These are phyloP conservation scores for Calonectria pseudoreteaudii DNA, from an alignment of 2,329 filamentous ascomycete species.

Conservation along the genomic window DNA sequence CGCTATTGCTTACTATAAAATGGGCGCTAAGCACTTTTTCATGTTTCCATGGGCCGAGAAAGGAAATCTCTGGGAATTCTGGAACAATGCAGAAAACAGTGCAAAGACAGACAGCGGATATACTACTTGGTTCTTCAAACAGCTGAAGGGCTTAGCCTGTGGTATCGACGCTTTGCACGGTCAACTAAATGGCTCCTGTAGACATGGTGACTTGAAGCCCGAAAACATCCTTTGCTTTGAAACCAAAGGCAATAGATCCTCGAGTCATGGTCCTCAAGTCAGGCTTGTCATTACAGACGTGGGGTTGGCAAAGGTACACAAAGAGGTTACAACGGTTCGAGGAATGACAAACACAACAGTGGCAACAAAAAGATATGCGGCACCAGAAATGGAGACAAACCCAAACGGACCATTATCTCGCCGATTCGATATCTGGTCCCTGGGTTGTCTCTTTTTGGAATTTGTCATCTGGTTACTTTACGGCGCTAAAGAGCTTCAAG, in stretches of 20 bases:
- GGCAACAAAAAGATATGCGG: constrained; percentile 2
- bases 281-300: constrained; percentile 22
- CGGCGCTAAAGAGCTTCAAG: background rate
- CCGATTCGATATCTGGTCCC: constrained; percentile 43
- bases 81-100: background rate
- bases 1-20: constrained; percentile 21
- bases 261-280: background rate
- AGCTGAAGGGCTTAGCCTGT: constrained; percentile 9
- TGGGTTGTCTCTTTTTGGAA: constrained; percentile 45
- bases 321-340: background rate
- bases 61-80: constrained; percentile 35
- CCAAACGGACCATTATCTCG: constrained; percentile 23
- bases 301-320: constrained; percentile 2
- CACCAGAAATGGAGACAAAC: constrained; percentile 5
- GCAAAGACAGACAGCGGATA: background rate
- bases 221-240: constrained; percentile 37
- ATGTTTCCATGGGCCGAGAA: constrained; percentile 35
- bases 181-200: background rate
- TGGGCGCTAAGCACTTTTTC: constrained; percentile 22
- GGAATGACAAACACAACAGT: background rate
- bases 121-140: constrained; percentile 17
- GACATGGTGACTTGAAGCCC: constrained; percentile 34
- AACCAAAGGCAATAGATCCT: background rate
- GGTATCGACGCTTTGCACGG: background rate
- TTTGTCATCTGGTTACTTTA: constrained; percentile 40